A percentile compares a stretch with the other conserved stretches of the same genome.
Conservation (phyloP, 169 alveolate species). For the Neospora caninum region DNA sequence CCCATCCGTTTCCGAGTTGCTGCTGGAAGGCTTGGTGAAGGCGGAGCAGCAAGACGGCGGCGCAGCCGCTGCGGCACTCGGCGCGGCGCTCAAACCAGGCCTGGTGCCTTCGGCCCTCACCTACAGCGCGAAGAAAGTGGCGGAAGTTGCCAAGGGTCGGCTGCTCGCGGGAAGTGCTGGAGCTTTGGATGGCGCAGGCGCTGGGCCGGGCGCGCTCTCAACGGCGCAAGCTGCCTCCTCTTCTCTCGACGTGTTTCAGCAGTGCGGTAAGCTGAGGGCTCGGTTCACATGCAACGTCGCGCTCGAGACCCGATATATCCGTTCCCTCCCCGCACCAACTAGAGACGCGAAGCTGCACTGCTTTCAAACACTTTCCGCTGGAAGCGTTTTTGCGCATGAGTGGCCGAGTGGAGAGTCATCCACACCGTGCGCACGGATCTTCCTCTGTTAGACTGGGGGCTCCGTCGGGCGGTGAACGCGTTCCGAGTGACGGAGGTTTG, state of each 20-base stretch:
- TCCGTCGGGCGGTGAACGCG: no score
- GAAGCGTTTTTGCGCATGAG: no score
- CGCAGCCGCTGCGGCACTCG: neutral
- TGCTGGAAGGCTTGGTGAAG: neutral
- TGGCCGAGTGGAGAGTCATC: no score
- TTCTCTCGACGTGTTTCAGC: slow-evolving; percentile 19
- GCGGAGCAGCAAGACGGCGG: neutral
- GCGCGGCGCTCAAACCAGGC: neutral
- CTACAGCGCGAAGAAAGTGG: slow-evolving; percentile 19
- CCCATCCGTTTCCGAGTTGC: neutral
- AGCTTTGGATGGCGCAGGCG: neutral
- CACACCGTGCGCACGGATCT: no score
- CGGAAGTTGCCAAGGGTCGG: neutral
- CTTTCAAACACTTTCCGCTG: no score
- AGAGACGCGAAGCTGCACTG: no score
- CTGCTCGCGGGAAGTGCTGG: neutral
- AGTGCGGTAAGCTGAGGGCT: slow-evolving; percentile 4
- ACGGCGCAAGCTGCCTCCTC: slow-evolving; percentile 22
- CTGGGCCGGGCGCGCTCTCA: neutral
- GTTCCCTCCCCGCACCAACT: no score
- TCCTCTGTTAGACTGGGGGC: no score
- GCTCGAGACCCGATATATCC: no score
- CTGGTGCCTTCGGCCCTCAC: neutral
- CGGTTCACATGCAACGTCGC: neutral
- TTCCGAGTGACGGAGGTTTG: no score